A percentile compares a stretch with the other conserved stretches of the same genome.
phyloP scores from a whole-genome alignment of 495 filamentous ascomycete genomes.

The Podospora sp. region DNA sequence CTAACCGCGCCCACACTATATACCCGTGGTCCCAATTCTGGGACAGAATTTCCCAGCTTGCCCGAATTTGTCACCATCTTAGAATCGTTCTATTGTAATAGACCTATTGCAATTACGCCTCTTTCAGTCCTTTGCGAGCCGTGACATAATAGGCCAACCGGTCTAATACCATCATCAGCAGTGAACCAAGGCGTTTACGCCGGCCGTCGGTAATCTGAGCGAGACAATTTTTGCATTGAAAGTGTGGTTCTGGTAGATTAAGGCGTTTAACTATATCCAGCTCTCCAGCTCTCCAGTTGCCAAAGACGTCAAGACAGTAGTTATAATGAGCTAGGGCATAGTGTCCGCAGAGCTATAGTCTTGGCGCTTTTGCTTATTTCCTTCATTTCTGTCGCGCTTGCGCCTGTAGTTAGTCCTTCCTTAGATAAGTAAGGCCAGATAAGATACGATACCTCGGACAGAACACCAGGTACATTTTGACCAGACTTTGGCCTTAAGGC shows the following conservation, averaged over 20 bases:
- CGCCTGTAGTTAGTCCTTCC: constrained; percentile 6
- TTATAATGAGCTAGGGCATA: constrained; percentile 4
- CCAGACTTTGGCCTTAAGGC: constrained; percentile 9
- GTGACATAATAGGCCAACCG: constrained; percentile 4
- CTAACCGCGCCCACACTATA: constrained; percentile 6
- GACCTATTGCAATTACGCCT: constrained; percentile 3
- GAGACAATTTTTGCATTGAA: constrained; percentile 6
- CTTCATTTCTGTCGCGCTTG: not conserved
- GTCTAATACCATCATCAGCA: constrained; percentile 10
- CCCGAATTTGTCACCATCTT: constrained; percentile 7
- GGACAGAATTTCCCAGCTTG: constrained; percentile 3
- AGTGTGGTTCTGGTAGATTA: too few relatives aligned
- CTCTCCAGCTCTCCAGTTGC: constrained; percentile 11
- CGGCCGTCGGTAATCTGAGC: constrained; percentile 3
- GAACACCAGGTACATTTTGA: constrained; percentile 12
- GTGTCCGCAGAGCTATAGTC: constrained; percentile 8
- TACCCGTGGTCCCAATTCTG: constrained; percentile 1
- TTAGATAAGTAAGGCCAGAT: constrained; percentile 6
- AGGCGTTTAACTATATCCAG: constrained; percentile 5
- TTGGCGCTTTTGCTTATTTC: not conserved
- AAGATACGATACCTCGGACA: constrained; percentile 7
- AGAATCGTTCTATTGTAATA: constrained; percentile 9
- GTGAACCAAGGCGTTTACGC: constrained; percentile 8
- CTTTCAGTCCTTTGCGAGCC: constrained; percentile 8
- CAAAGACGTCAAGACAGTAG: constrained; percentile 12